Base-by-base conservation (phyloP, 2,329 filamentous ascomycete species). In the Aspergillus carbonarius region DNA sequence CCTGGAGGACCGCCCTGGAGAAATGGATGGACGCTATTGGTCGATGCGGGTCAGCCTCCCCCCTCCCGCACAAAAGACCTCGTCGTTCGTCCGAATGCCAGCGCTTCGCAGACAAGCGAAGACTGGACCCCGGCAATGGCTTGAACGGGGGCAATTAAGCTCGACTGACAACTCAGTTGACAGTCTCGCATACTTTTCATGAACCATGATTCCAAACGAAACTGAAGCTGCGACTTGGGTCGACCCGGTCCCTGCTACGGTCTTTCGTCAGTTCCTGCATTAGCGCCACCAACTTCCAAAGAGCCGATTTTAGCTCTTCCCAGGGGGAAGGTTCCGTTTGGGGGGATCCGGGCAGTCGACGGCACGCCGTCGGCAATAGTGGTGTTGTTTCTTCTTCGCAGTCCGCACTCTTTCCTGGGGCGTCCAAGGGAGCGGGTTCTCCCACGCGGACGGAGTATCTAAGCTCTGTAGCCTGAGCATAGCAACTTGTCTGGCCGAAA, bases 201-300 rank as follows among this genome's bases (percentile, higher is more conserved):
- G 47, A 51, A 49, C 51, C 57, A 60, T 60, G 57, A 60, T 60
- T 59, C 49, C 58, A 40, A 56, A 57, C 34, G 50, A 57, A 58
- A 54, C 57, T 57, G 58, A 15, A 42, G 20, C 40, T 57, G 54
- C 52, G 55, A 56, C 34, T 42, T 17, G 47, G 50, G 47, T 59
- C 54, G 48, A 27, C 44, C 53, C 34, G 47, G n/a, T 35, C 32
- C 34, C 52, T 55, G 55, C 9, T 48, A 55, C 40, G 55, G 64
- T 51, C 53, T 63, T 64, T 64, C 55, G 60, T 60, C 65, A 72
- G 72, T 74, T 73, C 71, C 72, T 74, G 72, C 72, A 72, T 72
- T 74, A 74, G 72, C 65, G 71, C 53, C 63, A 63, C 66, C 56
- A 64, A 57, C 49, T 40, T 37, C 44, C 48, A 53, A 52, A 50